Percentiles rank a stretch among this genome's conserved stretches.
Evolutionary conservation across 176 grass and related monocot species (phyloP).

Genomic region (Oryza rufipogon): DNA sequence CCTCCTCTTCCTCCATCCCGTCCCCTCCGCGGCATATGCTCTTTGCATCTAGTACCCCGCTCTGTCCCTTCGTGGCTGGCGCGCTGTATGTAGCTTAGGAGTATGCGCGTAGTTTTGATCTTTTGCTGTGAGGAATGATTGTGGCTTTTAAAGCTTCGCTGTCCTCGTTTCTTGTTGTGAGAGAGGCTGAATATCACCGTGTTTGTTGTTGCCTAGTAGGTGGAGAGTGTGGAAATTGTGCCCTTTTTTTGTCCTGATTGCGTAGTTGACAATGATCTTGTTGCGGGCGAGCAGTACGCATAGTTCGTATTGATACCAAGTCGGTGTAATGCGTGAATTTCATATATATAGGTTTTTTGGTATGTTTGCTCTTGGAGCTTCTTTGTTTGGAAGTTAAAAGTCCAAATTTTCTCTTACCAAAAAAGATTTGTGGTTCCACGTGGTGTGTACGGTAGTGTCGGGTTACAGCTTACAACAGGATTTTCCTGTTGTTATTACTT

Average conservation of each 20-base stretch:
- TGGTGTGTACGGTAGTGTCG: not conserved
- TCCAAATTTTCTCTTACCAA: not conserved
- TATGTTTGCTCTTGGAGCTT: not conserved
- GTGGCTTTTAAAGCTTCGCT: conserved; percentile 20
- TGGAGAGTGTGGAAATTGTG: not conserved
- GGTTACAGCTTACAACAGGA: not conserved
- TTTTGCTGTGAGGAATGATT: conserved; percentile 2
- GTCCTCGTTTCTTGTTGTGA: not conserved
- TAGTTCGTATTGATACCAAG: not conserved
- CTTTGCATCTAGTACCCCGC: not conserved
- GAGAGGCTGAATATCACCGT: not conserved
- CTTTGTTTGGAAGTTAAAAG: not conserved
- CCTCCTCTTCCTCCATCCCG: too few relatives aligned
- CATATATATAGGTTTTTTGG: not conserved
- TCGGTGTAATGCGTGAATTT: not conserved
- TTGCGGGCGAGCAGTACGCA: not conserved
- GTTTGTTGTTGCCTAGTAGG: not conserved
- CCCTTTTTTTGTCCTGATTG: not conserved
- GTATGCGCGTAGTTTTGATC: not conserved
- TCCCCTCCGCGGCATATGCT: not conserved
- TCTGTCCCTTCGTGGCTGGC: not conserved
- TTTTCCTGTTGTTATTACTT: not conserved
- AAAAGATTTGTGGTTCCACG: not conserved
- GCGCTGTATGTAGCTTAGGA: not conserved
- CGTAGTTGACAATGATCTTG: not conserved